These are phyloP conservation scores for Clonostachys rosea DNA, from an alignment of 2,329 filamentous ascomycete genomes.

Conservation along the genomic window DNA sequence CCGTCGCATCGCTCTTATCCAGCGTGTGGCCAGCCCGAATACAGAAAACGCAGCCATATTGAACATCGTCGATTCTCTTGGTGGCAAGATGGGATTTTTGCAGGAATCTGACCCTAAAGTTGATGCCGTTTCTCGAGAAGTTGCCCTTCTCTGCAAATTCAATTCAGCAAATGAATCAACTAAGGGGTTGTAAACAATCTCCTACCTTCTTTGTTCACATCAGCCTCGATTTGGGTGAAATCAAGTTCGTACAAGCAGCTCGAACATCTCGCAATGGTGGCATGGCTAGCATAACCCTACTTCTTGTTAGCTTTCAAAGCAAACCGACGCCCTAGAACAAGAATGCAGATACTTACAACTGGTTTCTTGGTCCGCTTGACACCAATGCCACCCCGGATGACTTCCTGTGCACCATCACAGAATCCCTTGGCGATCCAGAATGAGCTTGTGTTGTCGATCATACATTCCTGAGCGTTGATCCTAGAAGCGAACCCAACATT, in stretches of 20 bases:
- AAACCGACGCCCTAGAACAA: no score
- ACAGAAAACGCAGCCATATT: slow-evolving; percentile 53
- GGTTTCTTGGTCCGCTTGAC: slow-evolving; percentile 46
- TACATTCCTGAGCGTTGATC: slow-evolving; percentile 22
- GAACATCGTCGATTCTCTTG: slow-evolving; percentile 42
- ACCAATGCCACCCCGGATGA: slow-evolving; percentile 40
- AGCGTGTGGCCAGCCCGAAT: slow-evolving; percentile 40
- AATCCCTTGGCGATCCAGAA: slow-evolving; percentile 50
- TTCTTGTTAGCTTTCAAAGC: no score
- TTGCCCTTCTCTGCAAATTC: slow-evolving; percentile 35
- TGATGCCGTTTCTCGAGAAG: slow-evolving; percentile 36
- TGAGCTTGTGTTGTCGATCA: slow-evolving; percentile 38
- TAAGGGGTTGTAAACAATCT: neutral
- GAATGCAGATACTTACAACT: slow-evolving; percentile 15
- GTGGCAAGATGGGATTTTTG: slow-evolving; percentile 50
- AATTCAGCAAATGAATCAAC: neutral
- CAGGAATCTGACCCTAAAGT: slow-evolving; percentile 49
- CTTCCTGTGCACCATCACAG: slow-evolving; percentile 48
- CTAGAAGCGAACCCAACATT: neutral
- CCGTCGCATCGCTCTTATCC: slow-evolving; percentile 50
- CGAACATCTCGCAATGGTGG: slow-evolving; percentile 44
- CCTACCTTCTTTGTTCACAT: slow-evolving; percentile 42
- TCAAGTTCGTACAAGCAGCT: slow-evolving; percentile 50
- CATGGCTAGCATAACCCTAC: slow-evolving; percentile 33
- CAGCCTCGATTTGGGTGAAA: slow-evolving; percentile 45